Base-by-base conservation (phyloP, 768 basidiomycete species). In the Boletus sp. region DNA sequence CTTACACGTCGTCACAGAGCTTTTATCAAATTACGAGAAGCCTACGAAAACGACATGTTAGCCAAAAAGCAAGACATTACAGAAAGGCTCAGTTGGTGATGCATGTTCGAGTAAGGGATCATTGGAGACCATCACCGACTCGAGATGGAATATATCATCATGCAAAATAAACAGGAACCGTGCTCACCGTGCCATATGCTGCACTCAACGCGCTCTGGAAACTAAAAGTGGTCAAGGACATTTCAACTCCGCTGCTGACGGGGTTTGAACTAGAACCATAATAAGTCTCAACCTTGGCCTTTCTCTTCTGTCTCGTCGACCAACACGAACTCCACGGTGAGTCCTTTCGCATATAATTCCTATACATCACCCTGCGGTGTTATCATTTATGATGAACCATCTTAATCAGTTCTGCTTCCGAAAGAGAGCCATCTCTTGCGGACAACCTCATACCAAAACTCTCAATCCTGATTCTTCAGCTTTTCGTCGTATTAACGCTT, bases 331-430 rank as follows among this genome's bases (percentile, higher is more conserved):
- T 24, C 24, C 3, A 24, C 3, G 24, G 24, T 24, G 24, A 24
- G 24, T 24, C 24, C 24, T 24, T 24, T 24, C 24, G 24, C 24
- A 24, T 24, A 24, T 24, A 24, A 24, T 24, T 3, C 2, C 24
- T 14, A 17, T 50, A 47, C 47, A 33, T 41, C n/a, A 1, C 4
- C 2, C 29, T 24, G 24, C 3, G 24, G 45, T 52, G 32, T 29
- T 8, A 7, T 56, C 54, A 7, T 57, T 71, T 66, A 61, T 78
- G 81, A 81, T 85, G 84, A 82, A 73, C 65, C 58, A 61, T 62
- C 63, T 58, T 69, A 74, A 75, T 85, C 85, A 87, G 86, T 89
- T 89, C 86, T 89, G 87, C 87, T 89, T 88, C 87, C 86, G 87
- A 87, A 87, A 59, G 81, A 85, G 78, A 76, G 80, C 73, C 75